A percentile compares a stretch with the other conserved stretches of the same genome.
Conservation (phyloP, 345 rosid species). For the Adansonia digitata region DNA sequence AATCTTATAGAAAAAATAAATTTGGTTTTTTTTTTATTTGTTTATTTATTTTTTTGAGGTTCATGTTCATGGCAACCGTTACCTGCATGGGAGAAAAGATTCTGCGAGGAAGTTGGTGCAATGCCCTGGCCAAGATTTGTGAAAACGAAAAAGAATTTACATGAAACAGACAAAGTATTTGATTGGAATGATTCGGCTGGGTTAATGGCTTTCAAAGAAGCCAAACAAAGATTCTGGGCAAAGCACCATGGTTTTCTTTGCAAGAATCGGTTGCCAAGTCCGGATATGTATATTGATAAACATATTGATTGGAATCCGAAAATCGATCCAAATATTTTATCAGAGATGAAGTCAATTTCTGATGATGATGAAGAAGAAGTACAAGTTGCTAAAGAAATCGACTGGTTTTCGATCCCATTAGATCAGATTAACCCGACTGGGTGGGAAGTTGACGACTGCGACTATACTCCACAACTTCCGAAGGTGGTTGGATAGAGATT, state of each 20-base stretch:
- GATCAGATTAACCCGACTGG: background rate
- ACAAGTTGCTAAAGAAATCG: background rate
- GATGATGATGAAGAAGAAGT: background rate
- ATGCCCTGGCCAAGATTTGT: background rate
- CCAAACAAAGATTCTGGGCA: constrained; percentile 1
- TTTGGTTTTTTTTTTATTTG: background rate
- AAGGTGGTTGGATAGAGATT: background rate
- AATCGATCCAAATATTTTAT: background rate
- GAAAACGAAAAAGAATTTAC: background rate
- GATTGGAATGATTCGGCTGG: background rate
- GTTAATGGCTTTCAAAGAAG: background rate
- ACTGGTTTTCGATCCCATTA: background rate
- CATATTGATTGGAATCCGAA: background rate
- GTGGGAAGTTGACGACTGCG: background rate
- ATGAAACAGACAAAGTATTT: background rate
- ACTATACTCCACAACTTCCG: background rate
- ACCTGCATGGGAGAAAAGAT: constrained; percentile 6
- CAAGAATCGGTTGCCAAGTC: background rate
- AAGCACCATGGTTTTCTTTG: background rate
- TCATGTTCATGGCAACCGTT: background rate
- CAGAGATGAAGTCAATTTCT: background rate
- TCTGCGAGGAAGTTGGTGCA: background rate
- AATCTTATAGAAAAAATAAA: too few species aligned
- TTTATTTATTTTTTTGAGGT: too few species aligned
- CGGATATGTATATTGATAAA: background rate